Evolutionary conservation across 192 early-diverging fungal genomes (phyloP), one percentile per base, ranked within the genome.

Genomic region (Backusella tuberculispora): DNA sequence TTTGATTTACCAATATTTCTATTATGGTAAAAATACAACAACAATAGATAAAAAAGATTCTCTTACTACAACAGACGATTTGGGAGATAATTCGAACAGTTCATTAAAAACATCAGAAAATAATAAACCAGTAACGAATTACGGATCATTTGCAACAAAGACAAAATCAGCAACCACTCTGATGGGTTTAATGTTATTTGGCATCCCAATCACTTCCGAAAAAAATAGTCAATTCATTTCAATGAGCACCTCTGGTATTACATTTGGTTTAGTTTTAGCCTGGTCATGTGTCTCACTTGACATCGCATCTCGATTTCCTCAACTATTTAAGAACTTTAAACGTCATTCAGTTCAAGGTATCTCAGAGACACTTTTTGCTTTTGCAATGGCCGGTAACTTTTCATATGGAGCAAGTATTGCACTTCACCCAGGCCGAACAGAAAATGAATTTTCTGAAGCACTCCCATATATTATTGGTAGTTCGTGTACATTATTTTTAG

Each of bases 301-400:
- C 80, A 80, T 93, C 21, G 80, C 85, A 1, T 90, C 89, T 21
- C 86, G 92, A 7, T 79, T 95, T 70, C 93, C 93, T 26, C 93
- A 95, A 73, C 86, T 95, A 50, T 88, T 83, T 81, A 88, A 86
- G 63, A 95, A 93, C 48, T 78, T 89, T 21, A 69, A 67, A 10
- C 60, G 79, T 46, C 77, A 83, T 56, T 93, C 92, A 5, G 87
- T 88, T 8, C 80, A 91, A 19, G 93, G 93, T 0, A 80, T 95
- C 12, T 89, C 92, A 1, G 84, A 92, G 21, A 74, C 79, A 10
- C 87, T 93, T 88, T 92, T 94, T 74, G 70, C 85, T 37, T 93
- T 89, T 66, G 86, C 91, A 0, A 88, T 89, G 10, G 84, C 88
- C 68, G 92, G 88, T 10, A 92, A 93, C 50, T 74, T 93, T 15